A percentile compares a stretch with the other conserved stretches of the same genome.
These are phyloP conservation scores for Diplodia sapinea DNA, from an alignment of 2,329 filamentous ascomycete genomes.

Conservation along the genomic window DNA sequence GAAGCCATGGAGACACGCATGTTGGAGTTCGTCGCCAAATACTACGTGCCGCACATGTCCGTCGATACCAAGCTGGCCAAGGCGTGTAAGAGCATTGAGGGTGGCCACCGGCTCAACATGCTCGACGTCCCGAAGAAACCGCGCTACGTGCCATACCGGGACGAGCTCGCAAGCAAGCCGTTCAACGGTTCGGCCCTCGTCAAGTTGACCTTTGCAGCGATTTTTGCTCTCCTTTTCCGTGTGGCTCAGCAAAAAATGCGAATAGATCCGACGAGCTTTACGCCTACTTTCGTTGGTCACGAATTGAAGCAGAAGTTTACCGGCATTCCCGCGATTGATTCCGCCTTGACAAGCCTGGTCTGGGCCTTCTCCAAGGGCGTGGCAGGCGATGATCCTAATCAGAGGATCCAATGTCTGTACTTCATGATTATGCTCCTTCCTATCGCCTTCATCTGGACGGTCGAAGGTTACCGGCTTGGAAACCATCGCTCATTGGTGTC, in stretches of 20 bases:
- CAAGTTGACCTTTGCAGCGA: neutral
- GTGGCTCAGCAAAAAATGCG: neutral
- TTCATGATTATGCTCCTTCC: conserved; percentile 24
- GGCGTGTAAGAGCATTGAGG: neutral
- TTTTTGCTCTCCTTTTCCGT: neutral
- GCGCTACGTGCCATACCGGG: conserved; percentile 17
- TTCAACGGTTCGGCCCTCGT: neutral
- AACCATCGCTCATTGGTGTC: conserved; percentile 24
- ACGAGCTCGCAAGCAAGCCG: conserved; percentile 30
- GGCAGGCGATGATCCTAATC: conserved; percentile 14
- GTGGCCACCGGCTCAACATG: conserved; percentile 29
- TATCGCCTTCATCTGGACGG: conserved; percentile 27
- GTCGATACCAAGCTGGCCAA: neutral
- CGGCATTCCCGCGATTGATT: conserved; percentile 4
- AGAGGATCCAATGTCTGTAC: conserved; percentile 30
- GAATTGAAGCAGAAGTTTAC: conserved; percentile 12
- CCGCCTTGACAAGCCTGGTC: neutral
- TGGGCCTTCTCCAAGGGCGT: neutral
- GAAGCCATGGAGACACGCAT: conserved; percentile 25
- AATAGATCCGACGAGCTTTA: neutral
- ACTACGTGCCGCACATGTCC: conserved; percentile 15
- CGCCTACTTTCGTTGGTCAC: neutral
- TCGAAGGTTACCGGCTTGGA: conserved; percentile 26
- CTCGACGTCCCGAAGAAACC: conserved; percentile 16
- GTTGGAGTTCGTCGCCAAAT: conserved; percentile 24